Evolutionary conservation across 1,284 basidiomycete genomes (phyloP).

Genomic region (Ceraceosorus guamensis): DNA sequence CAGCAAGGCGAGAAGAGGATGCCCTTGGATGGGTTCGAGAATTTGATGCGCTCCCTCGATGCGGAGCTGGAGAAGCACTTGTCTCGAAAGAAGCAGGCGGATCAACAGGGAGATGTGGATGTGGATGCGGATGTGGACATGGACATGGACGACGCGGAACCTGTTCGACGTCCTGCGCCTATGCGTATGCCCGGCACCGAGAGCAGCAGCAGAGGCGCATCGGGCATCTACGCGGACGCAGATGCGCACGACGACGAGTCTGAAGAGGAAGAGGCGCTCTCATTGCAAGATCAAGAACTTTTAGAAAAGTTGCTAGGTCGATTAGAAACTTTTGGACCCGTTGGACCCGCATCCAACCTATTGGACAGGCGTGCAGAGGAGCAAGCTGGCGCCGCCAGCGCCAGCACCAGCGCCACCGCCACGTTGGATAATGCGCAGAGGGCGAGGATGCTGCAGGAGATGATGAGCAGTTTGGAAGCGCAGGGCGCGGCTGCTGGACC

Average conservation of each 20-base stretch:
- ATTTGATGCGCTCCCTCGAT: conserved; percentile 2
- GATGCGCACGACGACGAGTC: conserved; percentile 7
- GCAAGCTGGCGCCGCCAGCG: too few species aligned
- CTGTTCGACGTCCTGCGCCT: too few species aligned
- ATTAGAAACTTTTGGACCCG: too few species aligned
- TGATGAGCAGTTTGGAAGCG: conserved; percentile 5
- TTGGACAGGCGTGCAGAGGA: too few species aligned
- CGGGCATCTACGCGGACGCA: not conserved
- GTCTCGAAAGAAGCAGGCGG: not conserved
- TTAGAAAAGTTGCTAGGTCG: conserved; percentile 5
- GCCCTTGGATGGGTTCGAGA: not conserved
- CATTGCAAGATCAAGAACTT: conserved; percentile 7
- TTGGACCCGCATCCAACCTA: too few species aligned
- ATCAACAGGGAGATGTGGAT: too few species aligned
- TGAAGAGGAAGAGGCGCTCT: not conserved
- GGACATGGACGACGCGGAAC: too few species aligned
- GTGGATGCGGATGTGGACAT: too few species aligned
- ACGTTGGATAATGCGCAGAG: conserved; percentile 1
- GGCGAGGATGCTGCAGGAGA: not conserved
- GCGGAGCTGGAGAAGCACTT: conserved; percentile 3
- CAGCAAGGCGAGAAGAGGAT: conserved; percentile 2
- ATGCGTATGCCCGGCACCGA: too few species aligned
- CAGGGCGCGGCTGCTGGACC: conserved; percentile 5
- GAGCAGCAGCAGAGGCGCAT: not conserved
- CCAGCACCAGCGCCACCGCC: not conserved